Evolutionary conservation across 352 stramenopile genomes (phyloP).

Genomic region (Albugo candida): DNA sequence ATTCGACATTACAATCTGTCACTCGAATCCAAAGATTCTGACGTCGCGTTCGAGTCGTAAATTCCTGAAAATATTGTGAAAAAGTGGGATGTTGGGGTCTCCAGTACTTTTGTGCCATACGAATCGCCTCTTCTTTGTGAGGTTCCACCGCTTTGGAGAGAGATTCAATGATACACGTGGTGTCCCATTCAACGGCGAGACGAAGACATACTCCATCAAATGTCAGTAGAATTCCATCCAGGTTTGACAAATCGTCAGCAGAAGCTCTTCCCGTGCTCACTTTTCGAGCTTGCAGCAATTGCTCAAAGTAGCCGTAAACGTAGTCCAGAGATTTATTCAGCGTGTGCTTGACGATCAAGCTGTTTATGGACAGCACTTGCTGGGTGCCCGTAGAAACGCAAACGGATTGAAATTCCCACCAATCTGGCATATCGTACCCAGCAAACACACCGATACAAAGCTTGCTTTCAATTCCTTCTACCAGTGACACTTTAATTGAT

Average conservation of each 20-base stretch:
- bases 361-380: constrained; percentile 18
- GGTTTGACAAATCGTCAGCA: constrained; percentile 2
- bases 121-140: neutral
- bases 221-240: constrained; percentile 42
- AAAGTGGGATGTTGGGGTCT: constrained; percentile 40
- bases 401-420: constrained; percentile 42
- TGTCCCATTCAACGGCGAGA: constrained; percentile 16
- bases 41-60: too few relatives aligned
- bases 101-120: constrained; percentile 12
- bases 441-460: constrained; percentile 30
- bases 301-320: constrained; percentile 57
- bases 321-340: constrained; percentile 24
- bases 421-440: constrained; percentile 42
- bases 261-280: constrained; percentile 13
- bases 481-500: constrained; percentile 17
- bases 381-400: constrained; percentile 18
- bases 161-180: constrained; percentile 1
- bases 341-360: constrained; percentile 27
- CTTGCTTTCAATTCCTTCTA: constrained; percentile 12
- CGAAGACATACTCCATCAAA: constrained; percentile 20
- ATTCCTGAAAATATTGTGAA: constrained; percentile 34
- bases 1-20: constrained; percentile 12
- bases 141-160: neutral
- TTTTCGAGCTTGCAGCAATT: constrained; percentile 21
- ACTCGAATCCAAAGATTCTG: too few relatives aligned